These are phyloP conservation scores for Sporothrix pallida DNA, from an alignment of 2,329 filamentous ascomycete genomes.

Conservation along the genomic window DNA sequence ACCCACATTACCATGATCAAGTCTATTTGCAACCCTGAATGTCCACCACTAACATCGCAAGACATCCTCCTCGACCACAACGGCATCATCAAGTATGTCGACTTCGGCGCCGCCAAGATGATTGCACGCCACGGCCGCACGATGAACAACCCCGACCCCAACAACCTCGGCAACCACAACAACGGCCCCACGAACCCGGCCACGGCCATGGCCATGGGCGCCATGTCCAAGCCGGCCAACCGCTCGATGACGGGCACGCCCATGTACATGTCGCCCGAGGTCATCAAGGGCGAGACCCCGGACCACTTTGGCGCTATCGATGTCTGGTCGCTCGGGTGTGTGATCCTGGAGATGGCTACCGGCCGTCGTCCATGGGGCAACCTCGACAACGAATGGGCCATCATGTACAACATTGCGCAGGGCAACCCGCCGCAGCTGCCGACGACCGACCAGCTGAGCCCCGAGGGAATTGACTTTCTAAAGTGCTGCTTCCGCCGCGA, in stretches of 20 bases:
- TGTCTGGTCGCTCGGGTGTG: slow-evolving; percentile 95
- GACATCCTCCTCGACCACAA: slow-evolving; percentile 97
- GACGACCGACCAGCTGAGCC: slow-evolving; percentile 79
- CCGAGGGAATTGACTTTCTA: slow-evolving; percentile 85
- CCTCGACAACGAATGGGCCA: slow-evolving; percentile 98
- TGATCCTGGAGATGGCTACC: slow-evolving; percentile 97
- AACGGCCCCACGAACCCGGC: background rate
- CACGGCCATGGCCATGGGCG: slow-evolving; percentile 63
- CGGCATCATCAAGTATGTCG: slow-evolving; percentile 98
- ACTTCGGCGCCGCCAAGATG: slow-evolving; percentile 96
- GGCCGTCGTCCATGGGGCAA: slow-evolving; percentile 92
- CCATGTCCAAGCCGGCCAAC: slow-evolving; percentile 59
- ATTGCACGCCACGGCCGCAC: slow-evolving; percentile 94
- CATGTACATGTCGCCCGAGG: slow-evolving; percentile 99
- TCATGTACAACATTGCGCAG: slow-evolving; percentile 99
- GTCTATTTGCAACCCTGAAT: background rate
- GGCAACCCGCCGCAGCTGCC: slow-evolving; percentile 91
- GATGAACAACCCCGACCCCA: slow-evolving; percentile 48
- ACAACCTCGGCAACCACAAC: too few relatives aligned
- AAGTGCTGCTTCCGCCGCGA: slow-evolving; percentile 85
- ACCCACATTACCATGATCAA: background rate
- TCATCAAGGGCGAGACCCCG: slow-evolving; percentile 86
- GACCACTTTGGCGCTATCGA: slow-evolving; percentile 87
- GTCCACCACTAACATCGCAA: slow-evolving; percentile 44
- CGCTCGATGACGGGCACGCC: slow-evolving; percentile 96